Conservation (phyloP, 116 monocot genomes). For the Zostera marina region DNA sequence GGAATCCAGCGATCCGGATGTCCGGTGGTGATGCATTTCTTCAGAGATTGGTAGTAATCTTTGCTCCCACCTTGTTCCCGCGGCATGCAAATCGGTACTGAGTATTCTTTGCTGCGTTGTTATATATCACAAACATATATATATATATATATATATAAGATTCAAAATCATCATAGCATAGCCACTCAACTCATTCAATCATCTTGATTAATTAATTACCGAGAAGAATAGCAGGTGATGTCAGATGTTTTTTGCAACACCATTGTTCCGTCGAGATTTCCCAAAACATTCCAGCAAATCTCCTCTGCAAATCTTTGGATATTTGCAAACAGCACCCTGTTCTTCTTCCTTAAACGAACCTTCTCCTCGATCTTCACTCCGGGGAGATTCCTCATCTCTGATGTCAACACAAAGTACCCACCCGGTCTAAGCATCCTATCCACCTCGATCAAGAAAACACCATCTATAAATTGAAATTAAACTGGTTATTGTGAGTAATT, state of each 20-base stretch:
- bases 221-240: slow-evolving; percentile 15
- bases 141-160: no score
- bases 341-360: slow-evolving; percentile 11
- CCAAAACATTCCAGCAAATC: slow-evolving; percentile 32
- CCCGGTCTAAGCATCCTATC: slow-evolving; percentile 51
- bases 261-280: slow-evolving; percentile 34
- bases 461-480: slow-evolving; percentile 29
- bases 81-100: slow-evolving; percentile 19
- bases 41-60: slow-evolving; percentile 28
- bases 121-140: no score
- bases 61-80: slow-evolving; percentile 14
- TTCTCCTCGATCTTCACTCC: slow-evolving; percentile 4
- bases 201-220: no score
- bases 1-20: slow-evolving; percentile 24
- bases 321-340: slow-evolving; percentile 17
- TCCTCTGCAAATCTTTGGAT: slow-evolving; percentile 26
- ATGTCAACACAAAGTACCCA: slow-evolving; percentile 57
- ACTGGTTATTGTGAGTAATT: no score
- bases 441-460: slow-evolving; percentile 37
- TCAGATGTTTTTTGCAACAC: slow-evolving; percentile 37
- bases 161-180: no score
- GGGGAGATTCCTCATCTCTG: slow-evolving; percentile 19
- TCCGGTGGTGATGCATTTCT: slow-evolving; percentile 24
- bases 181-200: no score
- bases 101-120: slow-evolving; percentile 14